Conservation (phyloP, 1,284 basidiomycete genomes). For the Heterobasidion annosum region DNA sequence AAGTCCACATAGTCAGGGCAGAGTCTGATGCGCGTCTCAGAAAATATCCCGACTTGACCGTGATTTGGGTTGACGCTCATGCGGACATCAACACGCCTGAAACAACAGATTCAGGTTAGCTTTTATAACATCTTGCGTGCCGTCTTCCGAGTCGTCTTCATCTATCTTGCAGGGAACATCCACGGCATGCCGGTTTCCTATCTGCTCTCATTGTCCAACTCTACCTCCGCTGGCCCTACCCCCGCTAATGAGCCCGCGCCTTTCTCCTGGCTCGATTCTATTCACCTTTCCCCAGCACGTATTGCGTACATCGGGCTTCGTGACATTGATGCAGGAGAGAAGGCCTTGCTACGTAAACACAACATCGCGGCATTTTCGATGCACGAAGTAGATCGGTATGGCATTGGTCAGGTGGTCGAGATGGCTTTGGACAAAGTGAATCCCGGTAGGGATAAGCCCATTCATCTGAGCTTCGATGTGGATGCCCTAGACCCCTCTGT, state of each 20-base stretch:
- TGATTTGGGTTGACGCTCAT: slow-evolving; percentile 93
- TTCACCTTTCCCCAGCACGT: slow-evolving; percentile 55
- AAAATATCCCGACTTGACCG: slow-evolving; percentile 64
- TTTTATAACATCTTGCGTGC: neutral
- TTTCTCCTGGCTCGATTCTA: slow-evolving; percentile 78
- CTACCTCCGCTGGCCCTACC: slow-evolving; percentile 42
- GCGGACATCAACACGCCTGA: slow-evolving; percentile 93
- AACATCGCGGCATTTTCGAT: slow-evolving; percentile 94
- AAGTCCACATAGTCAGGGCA: neutral
- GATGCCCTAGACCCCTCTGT: slow-evolving; percentile 92
- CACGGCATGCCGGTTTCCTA: slow-evolving; percentile 99
- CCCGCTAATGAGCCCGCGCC: slow-evolving; percentile 30
- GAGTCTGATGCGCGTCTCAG: slow-evolving; percentile 24
- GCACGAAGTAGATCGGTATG: slow-evolving; percentile 97
- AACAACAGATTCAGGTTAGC: slow-evolving; percentile 70
- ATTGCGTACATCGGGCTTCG: slow-evolving; percentile 94
- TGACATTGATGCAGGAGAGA: slow-evolving; percentile 89
- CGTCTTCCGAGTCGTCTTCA: neutral
- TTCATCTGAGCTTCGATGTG: slow-evolving; percentile 96
- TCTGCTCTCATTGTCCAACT: slow-evolving; percentile 32
- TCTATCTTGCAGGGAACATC: slow-evolving; percentile 62
- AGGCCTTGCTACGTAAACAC: slow-evolving; percentile 79
- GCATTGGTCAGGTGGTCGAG: slow-evolving; percentile 92
- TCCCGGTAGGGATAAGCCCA: slow-evolving; percentile 73
- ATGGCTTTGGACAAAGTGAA: slow-evolving; percentile 95